Base-by-base conservation (phyloP, 23 red algal species). In the Cyanidiococcus yangmingshanensis region DNA sequence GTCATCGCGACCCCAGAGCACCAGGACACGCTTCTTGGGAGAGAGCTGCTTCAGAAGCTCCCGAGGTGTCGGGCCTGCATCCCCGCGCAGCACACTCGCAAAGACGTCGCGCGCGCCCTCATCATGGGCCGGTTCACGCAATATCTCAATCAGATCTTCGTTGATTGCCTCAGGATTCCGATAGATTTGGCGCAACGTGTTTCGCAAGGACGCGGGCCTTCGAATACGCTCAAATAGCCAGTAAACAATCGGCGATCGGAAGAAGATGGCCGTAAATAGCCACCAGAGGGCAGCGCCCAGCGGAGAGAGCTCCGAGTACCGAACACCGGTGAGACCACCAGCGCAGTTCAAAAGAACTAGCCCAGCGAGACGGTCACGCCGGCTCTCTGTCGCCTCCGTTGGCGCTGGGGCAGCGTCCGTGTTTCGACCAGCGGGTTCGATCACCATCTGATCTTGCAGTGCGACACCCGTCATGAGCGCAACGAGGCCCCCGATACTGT, bases 1-100 rank as follows among this genome's bases (percentile, higher is more conserved):
- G 57, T 98, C 94, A 31, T 89, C 85, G 32, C 84, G 82, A 3
- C 94, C 94, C 94, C 94, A 98, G 36, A 98, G 58, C 25, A 90
- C 83, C 33, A 86, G 79, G 1, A 92, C 80, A 17, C 32, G 63
- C 63, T 25, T 71, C 63, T 71, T 29, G 17, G 89, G 88, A 17
- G 57, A 54, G 32, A 96, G 79, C 26, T 84, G 30, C 21, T 68
- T 39, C 39, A 98, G 75, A 25, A 98, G 76, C 39, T 89, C 89
- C 34, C 83, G 76, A 31, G 86, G 85, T 50, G 80, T 77, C 17
- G 94, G 94, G 0, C 94, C 94, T 37, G 94, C 37, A 2, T 86
- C 79, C 24, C 80, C 89, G 37, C 79, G 87, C 37, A 98, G 58
- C 37, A 98, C 87, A 15, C 76, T 74, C 25, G 89, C 67, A 68